These are phyloP conservation scores for Psilocybe cubensis DNA, from an alignment of 768 basidiomycete genomes.

Conservation along the genomic window DNA sequence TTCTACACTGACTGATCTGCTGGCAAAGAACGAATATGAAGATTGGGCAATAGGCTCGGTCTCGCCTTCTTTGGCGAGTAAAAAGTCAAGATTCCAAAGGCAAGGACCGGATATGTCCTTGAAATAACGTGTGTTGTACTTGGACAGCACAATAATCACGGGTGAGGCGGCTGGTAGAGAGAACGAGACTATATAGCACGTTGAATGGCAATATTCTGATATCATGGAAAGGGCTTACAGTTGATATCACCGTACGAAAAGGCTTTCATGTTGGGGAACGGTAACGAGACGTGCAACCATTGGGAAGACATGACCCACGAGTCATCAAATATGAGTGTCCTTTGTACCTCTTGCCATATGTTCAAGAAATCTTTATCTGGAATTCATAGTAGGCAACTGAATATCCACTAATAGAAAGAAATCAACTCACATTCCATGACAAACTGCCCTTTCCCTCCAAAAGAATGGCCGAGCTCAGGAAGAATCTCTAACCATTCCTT, in stretches of 20 bases:
- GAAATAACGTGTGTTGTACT: conserved; percentile 50
- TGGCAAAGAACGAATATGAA: conserved; percentile 31
- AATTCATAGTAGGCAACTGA: not conserved
- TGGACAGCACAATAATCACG: conserved; percentile 50
- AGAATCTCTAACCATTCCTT: conserved; percentile 50
- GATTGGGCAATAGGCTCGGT: conserved; percentile 36
- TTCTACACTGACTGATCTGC: conserved; percentile 43
- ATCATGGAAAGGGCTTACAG: conserved; percentile 30
- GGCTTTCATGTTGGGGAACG: conserved; percentile 34
- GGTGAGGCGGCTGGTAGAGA: conserved; percentile 37
- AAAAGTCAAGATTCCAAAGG: conserved; percentile 49
- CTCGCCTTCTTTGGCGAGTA: conserved; percentile 47
- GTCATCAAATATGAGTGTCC: conserved; percentile 53
- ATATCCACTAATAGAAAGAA: not conserved
- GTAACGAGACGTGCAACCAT: conserved; percentile 46
- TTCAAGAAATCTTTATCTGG: conserved; percentile 51
- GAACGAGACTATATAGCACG: conserved; percentile 41
- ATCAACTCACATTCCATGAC: conserved; percentile 49
- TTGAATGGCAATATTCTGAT: not conserved
- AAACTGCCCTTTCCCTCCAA: conserved; percentile 58
- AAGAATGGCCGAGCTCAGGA: conserved; percentile 44
- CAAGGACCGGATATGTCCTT: conserved; percentile 37
- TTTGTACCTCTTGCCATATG: conserved; percentile 49
- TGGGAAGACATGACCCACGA: conserved; percentile 54
- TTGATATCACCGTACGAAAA: conserved; percentile 52